phyloP scores from a whole-genome alignment of 78 protist species.

The Dictyostelium intermedium region DNA sequence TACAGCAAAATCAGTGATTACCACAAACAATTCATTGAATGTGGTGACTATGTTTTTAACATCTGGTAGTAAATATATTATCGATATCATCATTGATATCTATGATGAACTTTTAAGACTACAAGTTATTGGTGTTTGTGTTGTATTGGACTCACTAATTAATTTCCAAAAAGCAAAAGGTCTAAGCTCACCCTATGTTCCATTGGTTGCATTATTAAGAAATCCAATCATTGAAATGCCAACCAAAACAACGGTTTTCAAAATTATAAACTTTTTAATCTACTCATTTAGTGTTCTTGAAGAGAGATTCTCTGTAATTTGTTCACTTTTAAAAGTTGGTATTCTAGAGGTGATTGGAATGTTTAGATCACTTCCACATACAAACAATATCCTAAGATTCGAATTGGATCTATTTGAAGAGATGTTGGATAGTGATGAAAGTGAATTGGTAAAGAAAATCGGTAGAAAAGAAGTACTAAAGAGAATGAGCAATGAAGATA shows the following conservation, averaged over 20 bases:
- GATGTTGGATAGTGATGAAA: slow-evolving; percentile 32
- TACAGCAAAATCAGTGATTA: slow-evolving; percentile 19
- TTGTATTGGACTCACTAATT: not conserved
- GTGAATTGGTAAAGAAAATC: slow-evolving; percentile 22
- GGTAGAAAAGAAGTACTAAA: slow-evolving; percentile 25
- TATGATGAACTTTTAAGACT: slow-evolving; percentile 2
- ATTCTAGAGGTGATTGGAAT: not conserved
- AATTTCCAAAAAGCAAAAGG: not conserved
- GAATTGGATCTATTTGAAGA: slow-evolving; percentile 40
- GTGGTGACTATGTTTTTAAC: slow-evolving; percentile 19
- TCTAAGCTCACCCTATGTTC: slow-evolving; percentile 9
- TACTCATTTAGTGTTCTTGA: slow-evolving; percentile 11
- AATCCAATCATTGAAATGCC: not conserved
- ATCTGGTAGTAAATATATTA: slow-evolving; percentile 4
- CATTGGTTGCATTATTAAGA: slow-evolving; percentile 17
- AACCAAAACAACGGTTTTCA: slow-evolving; percentile 14
- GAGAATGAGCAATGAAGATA: slow-evolving; percentile 34
- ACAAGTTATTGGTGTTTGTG: not conserved
- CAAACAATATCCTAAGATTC: not conserved
- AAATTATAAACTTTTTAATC: slow-evolving; percentile 6
- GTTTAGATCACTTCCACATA: not conserved
- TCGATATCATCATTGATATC: slow-evolving; percentile 22
- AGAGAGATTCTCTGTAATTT: slow-evolving; percentile 14
- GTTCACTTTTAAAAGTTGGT: slow-evolving; percentile 13
- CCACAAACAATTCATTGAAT: not conserved